Evolutionary conservation across 176 grass and related monocot genomes (phyloP).

Genomic region (Melocanna baccifera): DNA sequence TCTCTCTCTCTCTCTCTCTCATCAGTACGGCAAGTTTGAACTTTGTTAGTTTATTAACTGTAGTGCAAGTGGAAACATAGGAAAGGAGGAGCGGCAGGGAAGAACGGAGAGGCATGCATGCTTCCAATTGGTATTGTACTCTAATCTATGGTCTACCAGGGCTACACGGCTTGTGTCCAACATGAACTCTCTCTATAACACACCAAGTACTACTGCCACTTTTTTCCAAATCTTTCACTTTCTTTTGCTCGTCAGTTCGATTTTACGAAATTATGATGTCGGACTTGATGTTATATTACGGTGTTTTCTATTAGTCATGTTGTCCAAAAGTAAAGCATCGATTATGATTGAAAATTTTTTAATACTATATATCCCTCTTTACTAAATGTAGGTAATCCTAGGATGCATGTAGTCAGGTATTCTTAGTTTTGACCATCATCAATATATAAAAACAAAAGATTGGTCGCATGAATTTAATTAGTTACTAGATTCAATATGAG

Average conservation of each 20-base stretch:
- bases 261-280: neutral
- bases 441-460: neutral
- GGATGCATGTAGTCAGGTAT: neutral
- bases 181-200: neutral
- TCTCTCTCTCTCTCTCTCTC: no score
- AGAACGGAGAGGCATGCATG: neutral
- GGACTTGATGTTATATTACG: neutral
- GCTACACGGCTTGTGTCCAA: neutral
- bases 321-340: neutral
- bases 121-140: neutral
- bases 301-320: neutral
- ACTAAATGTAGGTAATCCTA: neutral
- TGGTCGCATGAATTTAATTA: neutral
- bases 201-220: neutral
- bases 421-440: neutral
- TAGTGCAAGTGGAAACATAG: conserved; percentile 15
- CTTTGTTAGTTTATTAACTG: neutral
- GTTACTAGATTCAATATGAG: neutral
- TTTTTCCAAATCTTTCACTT: neutral
- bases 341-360: neutral
- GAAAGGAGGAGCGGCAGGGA: neutral
- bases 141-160: neutral
- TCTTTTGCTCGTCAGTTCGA: neutral
- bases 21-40: neutral
- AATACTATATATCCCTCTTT: neutral